Percentiles rank a stretch among this genome's conserved stretches.
Evolutionary conservation across 805 yeast genomes (phyloP).

Genomic region (Priceomyces melissophilus): DNA sequence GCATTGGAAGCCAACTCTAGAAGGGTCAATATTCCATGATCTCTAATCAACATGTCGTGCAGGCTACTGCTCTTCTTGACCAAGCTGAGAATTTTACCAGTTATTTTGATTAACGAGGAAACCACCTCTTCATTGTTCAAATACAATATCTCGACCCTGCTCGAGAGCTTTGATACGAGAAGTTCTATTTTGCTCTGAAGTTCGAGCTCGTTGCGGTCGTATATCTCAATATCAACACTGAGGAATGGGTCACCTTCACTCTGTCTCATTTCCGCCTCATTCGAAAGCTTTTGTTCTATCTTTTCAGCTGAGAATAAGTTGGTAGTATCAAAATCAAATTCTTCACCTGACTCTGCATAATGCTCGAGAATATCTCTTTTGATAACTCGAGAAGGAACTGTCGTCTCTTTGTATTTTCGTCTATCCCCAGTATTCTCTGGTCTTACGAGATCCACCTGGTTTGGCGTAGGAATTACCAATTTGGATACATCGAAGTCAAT

Average conservation of each 20-base stretch:
- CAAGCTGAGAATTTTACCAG: conserved; percentile 36
- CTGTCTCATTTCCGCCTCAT: conserved; percentile 5
- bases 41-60: conserved; percentile 38
- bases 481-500: conserved; percentile 24
- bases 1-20: conserved; percentile 37
- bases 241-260: conserved; percentile 37
- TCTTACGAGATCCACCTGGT: conserved; percentile 7
- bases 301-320: conserved; percentile 1
- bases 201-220: conserved; percentile 41
- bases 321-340: conserved; percentile 10
- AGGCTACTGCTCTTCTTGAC: conserved; percentile 37
- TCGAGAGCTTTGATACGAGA: conserved; percentile 28
- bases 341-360: conserved; percentile 27
- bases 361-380: conserved; percentile 29
- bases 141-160: conserved; percentile 27
- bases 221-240: conserved; percentile 34
- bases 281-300: not conserved
- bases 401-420: not conserved
- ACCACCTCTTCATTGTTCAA: conserved; percentile 28
- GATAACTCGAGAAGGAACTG: conserved; percentile 7
- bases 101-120: conserved; percentile 28
- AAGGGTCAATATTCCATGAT: conserved; percentile 38
- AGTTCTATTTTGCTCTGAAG: conserved; percentile 39
- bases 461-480: conserved; percentile 3
- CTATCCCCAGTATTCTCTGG: conserved; percentile 9